phyloP scores from a whole-genome alignment of 805 yeast genomes.

The Barnettozyma sp. region DNA sequence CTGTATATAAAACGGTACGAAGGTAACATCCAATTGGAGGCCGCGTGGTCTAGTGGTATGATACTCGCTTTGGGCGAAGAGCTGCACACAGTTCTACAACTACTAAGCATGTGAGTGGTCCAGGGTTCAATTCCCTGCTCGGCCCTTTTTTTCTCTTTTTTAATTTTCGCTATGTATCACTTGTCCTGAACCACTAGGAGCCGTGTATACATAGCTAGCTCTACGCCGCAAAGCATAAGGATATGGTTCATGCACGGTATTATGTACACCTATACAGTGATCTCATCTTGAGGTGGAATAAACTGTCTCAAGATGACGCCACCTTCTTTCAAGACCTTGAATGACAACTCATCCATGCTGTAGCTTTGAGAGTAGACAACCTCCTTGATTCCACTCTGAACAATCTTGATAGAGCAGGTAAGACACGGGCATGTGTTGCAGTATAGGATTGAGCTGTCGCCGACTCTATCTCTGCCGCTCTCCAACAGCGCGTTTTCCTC shows the following conservation, averaged over 20 bases:
- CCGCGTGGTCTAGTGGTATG: slow-evolving; percentile 25
- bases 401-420: slow-evolving; percentile 92
- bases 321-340: slow-evolving; percentile 64
- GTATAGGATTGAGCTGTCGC: slow-evolving; percentile 57
- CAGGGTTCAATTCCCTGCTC: slow-evolving; percentile 19
- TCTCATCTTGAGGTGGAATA: slow-evolving; percentile 24
- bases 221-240: no score
- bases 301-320: slow-evolving; percentile 66
- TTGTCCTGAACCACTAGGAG: no score
- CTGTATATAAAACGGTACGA: no score
- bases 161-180: not conserved
- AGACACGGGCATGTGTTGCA: slow-evolving; percentile 98
- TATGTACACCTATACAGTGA: no score
- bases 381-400: slow-evolving; percentile 83
- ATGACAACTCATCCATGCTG: slow-evolving; percentile 81
- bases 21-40: no score
- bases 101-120: slow-evolving; percentile 17
- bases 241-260: no score
- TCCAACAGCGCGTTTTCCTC: slow-evolving; percentile 95
- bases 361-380: slow-evolving; percentile 92
- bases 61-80: slow-evolving; percentile 23
- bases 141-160: slow-evolving; percentile 12
- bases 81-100: slow-evolving; percentile 7
- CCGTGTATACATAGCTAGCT: no score
- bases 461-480: slow-evolving; percentile 85